Percentiles rank a stretch among this genome's conserved stretches.
Evolutionary conservation across 352 stramenopile species (phyloP).

Genomic region (Pythium chondricola): DNA sequence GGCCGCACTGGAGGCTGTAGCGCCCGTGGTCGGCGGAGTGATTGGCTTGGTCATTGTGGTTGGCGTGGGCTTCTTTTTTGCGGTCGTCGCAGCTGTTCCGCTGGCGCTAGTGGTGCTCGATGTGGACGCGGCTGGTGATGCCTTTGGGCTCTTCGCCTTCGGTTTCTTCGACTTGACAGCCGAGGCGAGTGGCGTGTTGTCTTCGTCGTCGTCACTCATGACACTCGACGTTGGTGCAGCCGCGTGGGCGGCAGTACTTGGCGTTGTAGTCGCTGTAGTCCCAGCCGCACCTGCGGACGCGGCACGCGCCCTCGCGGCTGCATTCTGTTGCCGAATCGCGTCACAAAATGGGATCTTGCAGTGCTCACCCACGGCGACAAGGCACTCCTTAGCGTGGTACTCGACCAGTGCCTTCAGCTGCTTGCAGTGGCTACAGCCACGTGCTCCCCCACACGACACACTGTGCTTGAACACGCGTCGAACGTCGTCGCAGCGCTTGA

Average conservation of each 20-base stretch:
- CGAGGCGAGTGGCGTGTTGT: slow-evolving; percentile 68
- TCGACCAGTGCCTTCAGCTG: slow-evolving; percentile 81
- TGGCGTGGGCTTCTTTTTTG: slow-evolving; percentile 25
- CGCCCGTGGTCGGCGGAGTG: slow-evolving; percentile 12
- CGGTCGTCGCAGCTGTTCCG: background rate
- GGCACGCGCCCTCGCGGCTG: slow-evolving; percentile 20
- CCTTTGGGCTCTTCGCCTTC: slow-evolving; percentile 64
- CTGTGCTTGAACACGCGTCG: slow-evolving; percentile 84
- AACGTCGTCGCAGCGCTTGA: slow-evolving; percentile 86
- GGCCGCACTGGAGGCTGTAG: slow-evolving; percentile 1
- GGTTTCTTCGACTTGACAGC: slow-evolving; percentile 60
- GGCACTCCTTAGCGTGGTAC: slow-evolving; percentile 77
- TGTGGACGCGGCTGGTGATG: slow-evolving; percentile 14
- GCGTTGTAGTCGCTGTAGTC: slow-evolving; percentile 4
- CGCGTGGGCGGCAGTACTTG: slow-evolving; percentile 8
- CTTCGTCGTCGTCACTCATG: slow-evolving; percentile 55
- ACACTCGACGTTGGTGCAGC: slow-evolving; percentile 6
- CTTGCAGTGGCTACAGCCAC: slow-evolving; percentile 71
- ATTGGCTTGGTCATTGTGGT: slow-evolving; percentile 12
- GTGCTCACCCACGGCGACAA: slow-evolving; percentile 47
- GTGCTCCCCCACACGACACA: slow-evolving; percentile 55
- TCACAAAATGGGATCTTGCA: slow-evolving; percentile 85
- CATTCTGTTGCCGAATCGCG: slow-evolving; percentile 50
- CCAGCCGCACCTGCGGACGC: slow-evolving; percentile 16
- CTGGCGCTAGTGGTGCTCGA: too few species aligned